These are phyloP conservation scores for Coniochaeta pulveracea DNA, from an alignment of 2,329 filamentous ascomycete species.

Conservation along the genomic window DNA sequence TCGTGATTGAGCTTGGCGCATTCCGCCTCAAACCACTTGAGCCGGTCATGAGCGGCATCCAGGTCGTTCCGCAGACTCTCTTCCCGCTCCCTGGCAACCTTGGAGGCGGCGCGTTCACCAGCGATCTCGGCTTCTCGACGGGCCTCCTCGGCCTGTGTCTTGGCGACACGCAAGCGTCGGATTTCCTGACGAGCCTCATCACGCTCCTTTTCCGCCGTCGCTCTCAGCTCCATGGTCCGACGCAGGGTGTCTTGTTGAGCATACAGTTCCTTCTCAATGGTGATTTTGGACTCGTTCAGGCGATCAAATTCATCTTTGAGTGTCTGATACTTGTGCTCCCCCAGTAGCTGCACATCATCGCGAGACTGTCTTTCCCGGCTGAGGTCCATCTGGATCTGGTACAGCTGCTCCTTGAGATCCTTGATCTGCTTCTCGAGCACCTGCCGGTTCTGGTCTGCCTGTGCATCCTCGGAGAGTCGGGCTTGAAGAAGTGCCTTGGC, in stretches of 20 bases:
- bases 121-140: slow-evolving; percentile 71
- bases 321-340: slow-evolving; percentile 75
- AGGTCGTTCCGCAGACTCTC: slow-evolving; percentile 68
- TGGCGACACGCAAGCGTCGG: slow-evolving; percentile 69
- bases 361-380: slow-evolving; percentile 87
- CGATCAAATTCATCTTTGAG: slow-evolving; percentile 77
- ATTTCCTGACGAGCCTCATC: slow-evolving; percentile 85
- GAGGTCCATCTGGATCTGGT: slow-evolving; percentile 75
- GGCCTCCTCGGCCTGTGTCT: slow-evolving; percentile 75
- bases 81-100: slow-evolving; percentile 70
- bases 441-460: slow-evolving; percentile 70
- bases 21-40: slow-evolving; percentile 72
- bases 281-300: slow-evolving; percentile 90
- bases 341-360: slow-evolving; percentile 83
- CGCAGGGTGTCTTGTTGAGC: slow-evolving; percentile 86
- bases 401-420: slow-evolving; percentile 76
- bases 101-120: slow-evolving; percentile 69
- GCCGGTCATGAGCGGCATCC: slow-evolving; percentile 63
- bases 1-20: slow-evolving; percentile 65
- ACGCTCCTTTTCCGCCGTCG: slow-evolving; percentile 72
- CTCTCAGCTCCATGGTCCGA: slow-evolving; percentile 70
- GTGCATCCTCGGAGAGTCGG: slow-evolving; percentile 79
- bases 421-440: slow-evolving; percentile 80
- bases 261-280: slow-evolving; percentile 95
- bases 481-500: slow-evolving; percentile 78